Conservation (phyloP, 257 asterid genomes). For the Petunia secreta region DNA sequence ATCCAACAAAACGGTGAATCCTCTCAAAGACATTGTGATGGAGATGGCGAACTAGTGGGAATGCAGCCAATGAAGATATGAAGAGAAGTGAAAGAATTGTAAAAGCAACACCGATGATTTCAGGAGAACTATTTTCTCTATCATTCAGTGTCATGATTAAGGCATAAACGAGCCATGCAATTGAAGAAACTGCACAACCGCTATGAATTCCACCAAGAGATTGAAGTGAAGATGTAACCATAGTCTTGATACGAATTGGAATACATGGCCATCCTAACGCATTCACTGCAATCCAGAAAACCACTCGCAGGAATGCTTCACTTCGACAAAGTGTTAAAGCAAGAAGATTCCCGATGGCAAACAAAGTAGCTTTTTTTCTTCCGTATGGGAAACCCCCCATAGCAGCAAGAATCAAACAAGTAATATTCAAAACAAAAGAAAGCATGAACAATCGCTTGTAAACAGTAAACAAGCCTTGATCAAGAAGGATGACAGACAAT, state of each 20-base stretch:
- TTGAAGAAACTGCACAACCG: slow-evolving; percentile 72
- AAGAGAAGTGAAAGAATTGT: slow-evolving; percentile 55
- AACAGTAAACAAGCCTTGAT: slow-evolving; percentile 78
- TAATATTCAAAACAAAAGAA: slow-evolving; percentile 49
- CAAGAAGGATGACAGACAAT: slow-evolving; percentile 67
- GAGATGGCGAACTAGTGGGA: slow-evolving; percentile 81
- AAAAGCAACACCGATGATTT: slow-evolving; percentile 50
- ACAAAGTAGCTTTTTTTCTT: slow-evolving; percentile 45
- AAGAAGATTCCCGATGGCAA: slow-evolving; percentile 62
- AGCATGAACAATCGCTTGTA: slow-evolving; percentile 63
- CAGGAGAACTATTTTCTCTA: slow-evolving; percentile 49
- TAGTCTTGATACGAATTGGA: slow-evolving; percentile 53
- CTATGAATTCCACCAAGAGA: slow-evolving; percentile 79
- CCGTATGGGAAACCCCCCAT: slow-evolving; percentile 56
- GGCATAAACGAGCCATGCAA: slow-evolving; percentile 69
- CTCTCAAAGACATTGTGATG: slow-evolving; percentile 79
- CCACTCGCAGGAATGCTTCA: slow-evolving; percentile 57
- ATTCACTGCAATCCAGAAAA: slow-evolving; percentile 66
- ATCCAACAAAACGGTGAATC: slow-evolving; percentile 68
- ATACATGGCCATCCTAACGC: slow-evolving; percentile 59
- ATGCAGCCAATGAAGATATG: slow-evolving; percentile 61
- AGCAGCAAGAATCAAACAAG: slow-evolving; percentile 57
- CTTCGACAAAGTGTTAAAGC: slow-evolving; percentile 66
- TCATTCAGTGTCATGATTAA: slow-evolving; percentile 53
- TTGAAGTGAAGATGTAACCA: slow-evolving; percentile 55